phyloP scores from a whole-genome alignment of 306 rosid genomes.

The Dalbergia cochinchinensis region DNA sequence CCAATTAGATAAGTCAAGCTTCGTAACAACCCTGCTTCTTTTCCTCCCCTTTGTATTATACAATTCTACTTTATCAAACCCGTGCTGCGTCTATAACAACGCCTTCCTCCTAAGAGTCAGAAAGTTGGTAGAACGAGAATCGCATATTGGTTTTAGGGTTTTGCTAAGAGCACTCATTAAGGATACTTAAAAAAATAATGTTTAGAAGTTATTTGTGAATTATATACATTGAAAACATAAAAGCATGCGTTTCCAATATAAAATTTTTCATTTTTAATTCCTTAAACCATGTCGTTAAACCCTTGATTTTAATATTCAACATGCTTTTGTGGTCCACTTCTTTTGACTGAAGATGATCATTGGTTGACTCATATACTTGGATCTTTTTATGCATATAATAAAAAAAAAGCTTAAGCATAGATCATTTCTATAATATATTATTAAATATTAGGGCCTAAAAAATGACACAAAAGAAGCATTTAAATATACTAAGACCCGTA shows the following conservation, averaged over 20 bases:
- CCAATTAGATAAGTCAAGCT: not conserved
- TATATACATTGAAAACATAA: no score
- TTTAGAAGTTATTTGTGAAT: no score
- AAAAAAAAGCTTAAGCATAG: constrained; percentile 39
- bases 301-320: constrained; percentile 27
- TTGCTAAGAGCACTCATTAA: no score
- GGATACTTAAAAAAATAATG: no score
- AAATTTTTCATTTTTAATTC: no score
- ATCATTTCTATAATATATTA: constrained; percentile 35
- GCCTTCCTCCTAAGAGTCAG: not conserved
- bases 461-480: constrained; percentile 33
- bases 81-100: not conserved
- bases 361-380: constrained; percentile 36
- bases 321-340: constrained; percentile 41
- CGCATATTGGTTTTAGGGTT: no score
- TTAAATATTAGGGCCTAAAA: not conserved
- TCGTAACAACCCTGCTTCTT: not conserved
- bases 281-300: not conserved
- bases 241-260: not conserved
- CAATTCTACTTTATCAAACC: constrained; percentile 1
- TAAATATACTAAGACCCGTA: not conserved
- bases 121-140: no score
- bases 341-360: constrained; percentile 47
- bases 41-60: no score
- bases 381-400: constrained; percentile 17